phyloP scores from a whole-genome alignment of 73 alveolate species.

The Tetrahymena thermophila region DNA sequence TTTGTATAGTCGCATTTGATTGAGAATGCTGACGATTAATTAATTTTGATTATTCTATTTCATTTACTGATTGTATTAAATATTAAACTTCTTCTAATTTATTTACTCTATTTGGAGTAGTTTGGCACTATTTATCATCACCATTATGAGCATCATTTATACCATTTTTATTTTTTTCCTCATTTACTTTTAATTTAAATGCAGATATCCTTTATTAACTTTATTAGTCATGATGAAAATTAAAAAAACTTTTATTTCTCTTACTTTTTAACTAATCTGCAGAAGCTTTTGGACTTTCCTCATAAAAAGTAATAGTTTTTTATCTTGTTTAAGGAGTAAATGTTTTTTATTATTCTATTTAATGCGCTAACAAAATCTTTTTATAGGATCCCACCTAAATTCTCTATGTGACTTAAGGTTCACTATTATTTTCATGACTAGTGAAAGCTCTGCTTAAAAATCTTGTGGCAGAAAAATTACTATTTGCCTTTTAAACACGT shows the following conservation, averaged over 20 bases:
- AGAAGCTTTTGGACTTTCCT: neutral
- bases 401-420: neutral
- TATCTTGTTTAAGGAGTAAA: neutral
- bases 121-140: neutral
- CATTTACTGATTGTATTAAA: neutral
- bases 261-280: neutral
- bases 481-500: neutral
- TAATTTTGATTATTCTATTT: neutral
- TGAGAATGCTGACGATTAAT: neutral
- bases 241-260: neutral
- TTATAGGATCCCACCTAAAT: neutral
- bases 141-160: no score
- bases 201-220: neutral
- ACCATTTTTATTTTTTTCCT: neutral
- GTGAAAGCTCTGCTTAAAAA: neutral
- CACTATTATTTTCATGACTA: neutral
- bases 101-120: neutral
- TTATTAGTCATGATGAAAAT: neutral
- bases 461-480: neutral
- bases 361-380: no score
- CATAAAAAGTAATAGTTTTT: neutral
- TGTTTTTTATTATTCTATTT: neutral
- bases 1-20: no score
- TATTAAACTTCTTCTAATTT: neutral
- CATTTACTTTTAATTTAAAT: no score